Percentiles rank a stretch among this genome's conserved stretches.
phyloP scores from a whole-genome alignment of 352 stramenopile genomes.

The Phytopythium litorale region DNA sequence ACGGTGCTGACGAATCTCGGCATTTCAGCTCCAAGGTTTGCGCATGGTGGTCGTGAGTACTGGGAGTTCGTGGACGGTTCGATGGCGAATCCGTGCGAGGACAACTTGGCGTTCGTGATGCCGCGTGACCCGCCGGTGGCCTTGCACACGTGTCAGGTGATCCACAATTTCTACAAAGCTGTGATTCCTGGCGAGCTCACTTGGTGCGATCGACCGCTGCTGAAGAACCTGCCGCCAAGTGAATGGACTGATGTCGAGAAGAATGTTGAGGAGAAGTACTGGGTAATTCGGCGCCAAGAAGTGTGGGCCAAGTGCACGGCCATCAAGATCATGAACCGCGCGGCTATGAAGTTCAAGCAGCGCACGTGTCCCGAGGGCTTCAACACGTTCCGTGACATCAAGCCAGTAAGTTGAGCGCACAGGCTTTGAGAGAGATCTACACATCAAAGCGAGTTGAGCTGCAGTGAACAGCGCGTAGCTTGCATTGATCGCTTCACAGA shows the following conservation, averaged over 20 bases:
- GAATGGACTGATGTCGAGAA: constrained; percentile 28
- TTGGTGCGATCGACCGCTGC: constrained; percentile 36
- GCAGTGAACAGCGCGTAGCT: no score
- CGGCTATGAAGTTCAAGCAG: constrained; percentile 37
- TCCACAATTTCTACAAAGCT: constrained; percentile 43
- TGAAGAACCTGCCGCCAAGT: constrained; percentile 30
- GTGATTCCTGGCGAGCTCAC: constrained; percentile 35
- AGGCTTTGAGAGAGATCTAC: background rate
- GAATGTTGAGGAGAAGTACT: constrained; percentile 10
- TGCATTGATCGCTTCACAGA: no score
- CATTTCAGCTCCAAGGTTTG: constrained; percentile 37
- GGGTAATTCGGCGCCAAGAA: constrained; percentile 27
- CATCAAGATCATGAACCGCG: constrained; percentile 40
- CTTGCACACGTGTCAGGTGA: constrained; percentile 47
- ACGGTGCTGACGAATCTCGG: constrained; percentile 41
- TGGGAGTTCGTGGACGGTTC: constrained; percentile 34
- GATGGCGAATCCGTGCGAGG: constrained; percentile 37
- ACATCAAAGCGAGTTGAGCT: background rate
- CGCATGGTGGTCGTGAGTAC: constrained; percentile 24
- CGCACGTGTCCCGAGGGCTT: constrained; percentile 35
- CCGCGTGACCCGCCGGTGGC: constrained; percentile 33
- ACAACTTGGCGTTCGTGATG: constrained; percentile 29
- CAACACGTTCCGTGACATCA: constrained; percentile 38
- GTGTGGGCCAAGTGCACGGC: constrained; percentile 38
- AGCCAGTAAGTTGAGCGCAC: constrained; percentile 7